These are phyloP conservation scores for Fusarium algeriense DNA, from an alignment of 2,329 filamentous ascomycete genomes.

Conservation along the genomic window DNA sequence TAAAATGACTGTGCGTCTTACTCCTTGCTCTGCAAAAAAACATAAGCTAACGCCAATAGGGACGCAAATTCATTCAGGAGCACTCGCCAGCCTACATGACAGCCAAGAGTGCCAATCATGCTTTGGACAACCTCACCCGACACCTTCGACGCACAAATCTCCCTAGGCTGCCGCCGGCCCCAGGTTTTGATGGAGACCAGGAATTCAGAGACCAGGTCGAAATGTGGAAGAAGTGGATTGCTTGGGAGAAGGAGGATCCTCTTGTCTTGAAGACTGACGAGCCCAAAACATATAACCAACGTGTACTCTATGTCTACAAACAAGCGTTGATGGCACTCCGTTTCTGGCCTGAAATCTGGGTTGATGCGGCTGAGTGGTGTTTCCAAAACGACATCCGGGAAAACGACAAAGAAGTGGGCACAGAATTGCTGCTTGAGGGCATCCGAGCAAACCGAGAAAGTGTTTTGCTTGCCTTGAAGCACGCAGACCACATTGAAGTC, in stretches of 20 bases:
- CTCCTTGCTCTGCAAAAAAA: conserved; percentile 26
- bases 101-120: conserved; percentile 88
- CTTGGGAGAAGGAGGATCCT: conserved; percentile 95
- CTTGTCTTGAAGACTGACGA: conserved; percentile 89
- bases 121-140: conserved; percentile 88
- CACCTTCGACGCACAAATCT: conserved; percentile 81
- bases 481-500: conserved; percentile 87
- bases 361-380: conserved; percentile 93
- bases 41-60: conserved; percentile 62
- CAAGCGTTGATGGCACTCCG: conserved; percentile 92
- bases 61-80: conserved; percentile 94
- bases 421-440: conserved; percentile 84
- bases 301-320: conserved; percentile 91
- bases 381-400: conserved; percentile 78
- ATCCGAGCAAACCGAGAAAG: conserved; percentile 94
- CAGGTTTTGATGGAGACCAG: conserved; percentile 86
- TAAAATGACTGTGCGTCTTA: conserved; percentile 80
- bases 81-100: conserved; percentile 96
- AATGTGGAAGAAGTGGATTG: conserved; percentile 93
- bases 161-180: conserved; percentile 83
- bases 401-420: conserved; percentile 72
- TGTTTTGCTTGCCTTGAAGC: conserved; percentile 88
- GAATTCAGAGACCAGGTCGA: conserved; percentile 88
- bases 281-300: conserved; percentile 76
- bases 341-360: conserved; percentile 97